A percentile compares a stretch with the other conserved stretches of the same genome.
These are phyloP conservation scores for Ophiostoma triangulosporum DNA, from an alignment of 2,329 filamentous ascomycete species.

Conservation along the genomic window DNA sequence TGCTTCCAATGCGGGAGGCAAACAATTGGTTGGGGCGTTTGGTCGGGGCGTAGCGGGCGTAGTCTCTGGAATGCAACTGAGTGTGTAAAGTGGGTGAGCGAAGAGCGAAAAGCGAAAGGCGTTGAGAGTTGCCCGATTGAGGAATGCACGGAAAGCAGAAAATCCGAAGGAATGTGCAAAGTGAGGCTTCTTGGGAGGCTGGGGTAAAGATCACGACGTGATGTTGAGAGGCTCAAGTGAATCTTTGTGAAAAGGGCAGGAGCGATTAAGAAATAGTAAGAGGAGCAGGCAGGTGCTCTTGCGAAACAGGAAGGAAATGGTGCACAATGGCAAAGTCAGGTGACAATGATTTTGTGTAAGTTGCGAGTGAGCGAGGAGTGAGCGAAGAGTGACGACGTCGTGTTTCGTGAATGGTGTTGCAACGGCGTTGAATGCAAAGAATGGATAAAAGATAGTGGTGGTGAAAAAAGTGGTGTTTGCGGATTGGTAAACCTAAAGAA, in stretches of 20 bases:
- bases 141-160: constrained; percentile 6
- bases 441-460: background rate
- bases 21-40: constrained; percentile 1
- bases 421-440: background rate
- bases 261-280: background rate
- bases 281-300: background rate
- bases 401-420: background rate
- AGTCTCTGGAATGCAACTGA: constrained; percentile 1
- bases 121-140: background rate
- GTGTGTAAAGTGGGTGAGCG: background rate
- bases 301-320: constrained; percentile 2
- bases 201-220: background rate
- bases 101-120: background rate
- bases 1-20: background rate
- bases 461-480: background rate
- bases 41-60: background rate
- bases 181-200: background rate
- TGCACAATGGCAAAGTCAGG: constrained; percentile 2
- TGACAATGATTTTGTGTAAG: constrained; percentile 3
- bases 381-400: background rate
- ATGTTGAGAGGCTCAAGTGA: background rate
- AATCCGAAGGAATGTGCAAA: constrained; percentile 1
- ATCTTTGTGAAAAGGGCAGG: background rate
- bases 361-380: constrained; percentile 1
- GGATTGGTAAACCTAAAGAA: constrained; percentile 5